phyloP scores from a whole-genome alignment of 306 rosid species.

The Elaeagnus macrophylla region DNA sequence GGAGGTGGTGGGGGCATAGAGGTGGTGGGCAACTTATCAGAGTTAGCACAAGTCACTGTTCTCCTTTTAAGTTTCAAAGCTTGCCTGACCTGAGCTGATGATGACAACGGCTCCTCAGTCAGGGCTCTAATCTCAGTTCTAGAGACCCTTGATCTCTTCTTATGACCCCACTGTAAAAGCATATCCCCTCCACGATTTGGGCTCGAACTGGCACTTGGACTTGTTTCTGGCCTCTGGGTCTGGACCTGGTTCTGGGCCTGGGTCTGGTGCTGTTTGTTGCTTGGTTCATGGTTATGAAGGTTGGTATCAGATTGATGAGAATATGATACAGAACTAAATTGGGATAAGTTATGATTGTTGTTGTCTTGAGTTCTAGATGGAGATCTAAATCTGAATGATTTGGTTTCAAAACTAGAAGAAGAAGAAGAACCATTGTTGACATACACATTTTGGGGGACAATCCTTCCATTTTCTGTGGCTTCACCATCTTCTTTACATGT shows the following conservation, averaged over 20 bases:
- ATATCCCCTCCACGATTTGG: slow-evolving; percentile 39
- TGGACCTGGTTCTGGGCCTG: slow-evolving; percentile 11
- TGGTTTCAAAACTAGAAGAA: slow-evolving; percentile 22
- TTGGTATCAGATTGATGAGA: background rate
- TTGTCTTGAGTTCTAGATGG: slow-evolving; percentile 21
- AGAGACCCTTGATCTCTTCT: slow-evolving; percentile 47
- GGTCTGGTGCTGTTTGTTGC: slow-evolving; percentile 8
- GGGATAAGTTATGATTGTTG: background rate
- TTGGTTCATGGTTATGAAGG: background rate
- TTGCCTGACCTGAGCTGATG: slow-evolving; percentile 22
- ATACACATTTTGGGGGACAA: background rate
- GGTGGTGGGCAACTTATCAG: slow-evolving; percentile 14
- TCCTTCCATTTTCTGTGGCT: background rate
- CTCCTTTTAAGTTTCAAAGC: slow-evolving; percentile 29
- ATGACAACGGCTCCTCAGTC: slow-evolving; percentile 47
- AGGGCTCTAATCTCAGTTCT: slow-evolving; percentile 38
- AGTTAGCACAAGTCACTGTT: background rate
- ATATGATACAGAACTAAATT: slow-evolving; percentile 8
- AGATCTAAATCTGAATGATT: slow-evolving; percentile 41
- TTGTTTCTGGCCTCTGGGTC: slow-evolving; percentile 17
- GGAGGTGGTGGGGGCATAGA: slow-evolving; percentile 42
- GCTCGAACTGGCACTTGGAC: slow-evolving; percentile 29
- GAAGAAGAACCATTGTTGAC: slow-evolving; percentile 7
- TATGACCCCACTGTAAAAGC: slow-evolving; percentile 60
- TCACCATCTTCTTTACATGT: slow-evolving; percentile 11